Evolutionary conservation across 2,329 filamentous ascomycete species (phyloP), one percentile per base, ranked within the genome.

Genomic region (Fusarium tanahbumbuense): DNA sequence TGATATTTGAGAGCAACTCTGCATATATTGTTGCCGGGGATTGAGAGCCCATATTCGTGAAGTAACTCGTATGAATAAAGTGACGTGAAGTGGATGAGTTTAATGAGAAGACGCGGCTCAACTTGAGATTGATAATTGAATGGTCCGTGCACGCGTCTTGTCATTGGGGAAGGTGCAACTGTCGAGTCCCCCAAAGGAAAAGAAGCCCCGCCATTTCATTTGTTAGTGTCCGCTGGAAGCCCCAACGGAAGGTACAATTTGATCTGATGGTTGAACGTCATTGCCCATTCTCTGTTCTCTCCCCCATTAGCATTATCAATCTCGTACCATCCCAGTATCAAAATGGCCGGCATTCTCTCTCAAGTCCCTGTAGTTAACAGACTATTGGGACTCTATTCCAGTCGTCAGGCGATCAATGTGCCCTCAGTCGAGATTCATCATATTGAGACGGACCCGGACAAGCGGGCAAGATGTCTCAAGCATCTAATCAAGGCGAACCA

Each of bases 401-500:
- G 60, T 54, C 34, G 78, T 18, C 76, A 78, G 57, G 78, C 81
- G 49, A 87, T 90, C 73, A 76, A 84, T 55, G 77, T 98, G 9
- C 85, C 91, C 11, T 84, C 92, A 0, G 90, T 95, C 58, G 84
- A 92, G 69, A 85, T 93, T 60, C 89, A 97, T 80, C 88, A 92
- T 78, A 87, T 97, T 74, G 95, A 98, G 81, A 91, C 91, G 8
- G 86, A 89, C 49, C 86, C 90, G 11, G 93, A 97, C 77, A 95
- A 93, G 79, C 86, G 92, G 60, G 89, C 92, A 20, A 86, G 95
- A 66, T 93, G 93, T 22, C 85, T 99, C 67, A 98, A 97, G 82
- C 94, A 98, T 81, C 84, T 99, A 16, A 80, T 99, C 65, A 93
- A 92, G 79, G 91, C 94, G 55, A 98, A 98, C 78, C 96, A 99